Base-by-base conservation (phyloP, 2,329 filamentous ascomycete species). In the Claviceps humidiphila region DNA sequence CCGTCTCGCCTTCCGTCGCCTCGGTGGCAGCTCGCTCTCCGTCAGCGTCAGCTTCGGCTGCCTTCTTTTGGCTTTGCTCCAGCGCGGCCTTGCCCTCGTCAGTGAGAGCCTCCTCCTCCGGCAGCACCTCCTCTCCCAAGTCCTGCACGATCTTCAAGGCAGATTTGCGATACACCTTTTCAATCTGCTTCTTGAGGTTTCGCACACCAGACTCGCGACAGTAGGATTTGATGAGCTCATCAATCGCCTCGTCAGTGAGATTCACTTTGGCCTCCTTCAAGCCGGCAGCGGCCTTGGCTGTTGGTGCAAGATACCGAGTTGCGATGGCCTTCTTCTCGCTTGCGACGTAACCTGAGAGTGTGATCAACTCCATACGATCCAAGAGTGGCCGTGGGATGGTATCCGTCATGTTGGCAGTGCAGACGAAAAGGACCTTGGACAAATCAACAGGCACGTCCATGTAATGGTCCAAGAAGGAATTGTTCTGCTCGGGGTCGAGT, bases 291-390 rank as follows among this genome's bases (percentile, higher is more conserved):
- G 96, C 90, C 69, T 95, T 95, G n/a, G 94, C 93, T 47, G 89
- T 85, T 7, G 93, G 93, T 0, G 88, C 87, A 26, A 98, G 80
- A 64, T 98, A 98, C 58, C 82, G 81, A 65, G 98, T 85, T 3
- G 93, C 93, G 62, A 98, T 98, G 3, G 93, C 91, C 82, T 95
- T 96, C 77, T 98, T 98, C 76, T 98, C 93, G 58, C 98, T 91
- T 0, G 91, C 84, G 49, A 98, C 91, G 64, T 98, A 98, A 11
- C 93, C 93, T 39, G 91, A 97, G 2, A 98, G 77, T 56, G 94
- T 83, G 59, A 98, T 98, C 61, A 97, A 82, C 68, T 98, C 93
- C 93, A 98, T 98, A 60, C 93, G 85, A 65, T 98, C 93, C 16
- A 97, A 77, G 0, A 98, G 76, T 3, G 93, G 94, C 43, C 90